Evolutionary conservation across 139 green algal genomes (phyloP).

Genomic region (Chlamydomonas urium): DNA sequence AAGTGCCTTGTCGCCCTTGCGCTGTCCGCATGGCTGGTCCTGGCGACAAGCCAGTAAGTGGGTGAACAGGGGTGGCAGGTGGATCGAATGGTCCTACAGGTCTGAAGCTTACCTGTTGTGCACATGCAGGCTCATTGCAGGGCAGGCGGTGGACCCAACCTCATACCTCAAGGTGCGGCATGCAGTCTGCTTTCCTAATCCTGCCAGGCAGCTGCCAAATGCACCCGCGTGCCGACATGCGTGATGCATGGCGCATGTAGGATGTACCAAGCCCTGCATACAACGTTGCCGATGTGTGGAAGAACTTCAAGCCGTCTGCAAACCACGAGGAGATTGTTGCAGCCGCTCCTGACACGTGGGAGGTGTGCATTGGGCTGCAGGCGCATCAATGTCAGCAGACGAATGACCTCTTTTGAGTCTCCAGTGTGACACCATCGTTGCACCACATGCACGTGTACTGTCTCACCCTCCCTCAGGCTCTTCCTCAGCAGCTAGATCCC

Average conservation of each 20-base stretch:
- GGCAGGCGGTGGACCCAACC: too few species aligned
- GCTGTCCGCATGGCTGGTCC: too few species aligned
- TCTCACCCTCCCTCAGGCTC: not conserved
- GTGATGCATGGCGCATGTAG: not conserved
- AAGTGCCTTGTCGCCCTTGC: too few species aligned
- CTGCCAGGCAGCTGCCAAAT: not conserved
- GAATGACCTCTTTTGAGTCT: not conserved
- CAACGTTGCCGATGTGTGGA: constrained; percentile 8
- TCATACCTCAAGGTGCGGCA: too few species aligned
- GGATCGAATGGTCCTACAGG: too few species aligned
- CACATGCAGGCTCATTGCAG: too few species aligned
- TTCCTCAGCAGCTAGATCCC: constrained; percentile 6
- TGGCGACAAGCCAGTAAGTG: too few species aligned
- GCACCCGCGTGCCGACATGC: not conserved
- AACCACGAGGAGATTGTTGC: constrained; percentile 31
- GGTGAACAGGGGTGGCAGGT: too few species aligned
- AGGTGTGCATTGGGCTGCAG: constrained; percentile 10
- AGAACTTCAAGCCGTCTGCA: constrained; percentile 1
- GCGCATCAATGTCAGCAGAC: not conserved
- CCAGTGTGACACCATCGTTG: too few species aligned
- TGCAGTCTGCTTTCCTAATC: not conserved
- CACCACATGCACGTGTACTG: too few species aligned
- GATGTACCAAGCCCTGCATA: not conserved
- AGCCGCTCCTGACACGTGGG: constrained; percentile 33
- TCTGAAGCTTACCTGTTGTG: too few species aligned